phyloP scores from a whole-genome alignment of 129 eudicot species.

The Smallanthus sonchifolius region DNA sequence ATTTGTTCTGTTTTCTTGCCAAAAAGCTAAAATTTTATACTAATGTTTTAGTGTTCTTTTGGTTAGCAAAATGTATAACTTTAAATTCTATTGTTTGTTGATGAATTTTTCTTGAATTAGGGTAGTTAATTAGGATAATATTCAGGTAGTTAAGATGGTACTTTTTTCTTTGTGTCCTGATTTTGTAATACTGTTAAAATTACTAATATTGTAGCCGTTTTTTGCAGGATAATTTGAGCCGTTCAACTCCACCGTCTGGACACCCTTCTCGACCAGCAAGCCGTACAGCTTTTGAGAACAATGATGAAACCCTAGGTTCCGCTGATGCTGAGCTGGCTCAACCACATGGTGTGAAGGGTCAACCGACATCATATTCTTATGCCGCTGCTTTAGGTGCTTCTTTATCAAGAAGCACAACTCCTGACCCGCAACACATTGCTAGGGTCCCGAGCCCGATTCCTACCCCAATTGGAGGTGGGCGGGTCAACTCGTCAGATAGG shows the following conservation, averaged over 20 bases:
- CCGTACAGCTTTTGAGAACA: conserved; percentile 75
- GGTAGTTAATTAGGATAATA: neutral
- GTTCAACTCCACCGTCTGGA: conserved; percentile 65
- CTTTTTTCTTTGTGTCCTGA: neutral
- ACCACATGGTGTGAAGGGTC: conserved; percentile 42
- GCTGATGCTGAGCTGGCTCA: conserved; percentile 72
- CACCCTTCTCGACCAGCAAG: conserved; percentile 96
- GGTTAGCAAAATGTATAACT: neutral
- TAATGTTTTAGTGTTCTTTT: neutral
- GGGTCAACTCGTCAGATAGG: conserved; percentile 51
- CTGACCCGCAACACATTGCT: conserved; percentile 82
- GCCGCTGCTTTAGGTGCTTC: conserved; percentile 95
- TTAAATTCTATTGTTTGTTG: neutral
- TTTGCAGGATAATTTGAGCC: conserved; percentile 72
- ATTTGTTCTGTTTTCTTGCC: neutral
- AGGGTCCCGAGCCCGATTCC: conserved; percentile 93
- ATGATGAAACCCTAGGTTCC: conserved; percentile 36
- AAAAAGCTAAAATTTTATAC: neutral
- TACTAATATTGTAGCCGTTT: neutral
- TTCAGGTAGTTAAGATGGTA: neutral
- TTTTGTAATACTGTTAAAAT: neutral
- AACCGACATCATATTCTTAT: conserved; percentile 70
- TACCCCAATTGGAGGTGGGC: conserved; percentile 86
- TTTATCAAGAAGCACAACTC: conserved; percentile 93
- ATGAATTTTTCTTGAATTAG: neutral